Conservation (phyloP, 192 early-diverging fungal species). For the Phycomyces blakesleeanus region DNA sequence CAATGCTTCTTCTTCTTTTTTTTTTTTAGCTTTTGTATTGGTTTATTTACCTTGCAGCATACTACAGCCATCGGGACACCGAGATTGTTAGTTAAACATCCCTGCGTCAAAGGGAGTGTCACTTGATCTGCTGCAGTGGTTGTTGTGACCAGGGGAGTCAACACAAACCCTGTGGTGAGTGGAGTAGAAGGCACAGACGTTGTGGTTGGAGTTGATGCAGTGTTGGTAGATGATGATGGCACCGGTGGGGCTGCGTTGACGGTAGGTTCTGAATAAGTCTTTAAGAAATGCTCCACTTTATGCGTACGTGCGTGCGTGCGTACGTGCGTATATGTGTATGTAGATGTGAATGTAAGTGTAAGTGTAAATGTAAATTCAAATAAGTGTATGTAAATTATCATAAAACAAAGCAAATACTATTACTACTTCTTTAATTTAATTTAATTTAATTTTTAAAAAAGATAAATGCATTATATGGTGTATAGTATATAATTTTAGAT, state of each 20-base stretch:
- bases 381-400: too few species aligned
- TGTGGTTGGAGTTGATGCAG: slow-evolving; percentile 22
- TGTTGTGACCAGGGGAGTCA: slow-evolving; percentile 28
- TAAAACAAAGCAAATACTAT: too few species aligned
- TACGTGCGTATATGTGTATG: too few species aligned
- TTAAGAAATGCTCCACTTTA: slow-evolving; percentile 64
- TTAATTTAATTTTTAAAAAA: too few species aligned
- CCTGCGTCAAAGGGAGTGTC: slow-evolving; percentile 68
- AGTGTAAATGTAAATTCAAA: too few species aligned
- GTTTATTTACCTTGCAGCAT: slow-evolving; percentile 69
- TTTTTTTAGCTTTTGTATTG: too few species aligned
- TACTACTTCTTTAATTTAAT: too few species aligned
- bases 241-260: background rate
- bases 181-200: slow-evolving; percentile 30
- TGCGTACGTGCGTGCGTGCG: too few species aligned
- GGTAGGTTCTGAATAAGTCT: slow-evolving; percentile 64
- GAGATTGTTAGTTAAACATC: slow-evolving; percentile 80
- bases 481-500: too few species aligned
- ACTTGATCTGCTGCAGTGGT: slow-evolving; percentile 46
- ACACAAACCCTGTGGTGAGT: slow-evolving; percentile 23
- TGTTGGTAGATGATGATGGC: slow-evolving; percentile 5
- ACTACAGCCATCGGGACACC: slow-evolving; percentile 89
- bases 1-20: too few species aligned
- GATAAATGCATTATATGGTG: too few species aligned
- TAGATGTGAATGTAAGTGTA: too few species aligned